phyloP scores from a whole-genome alignment of 495 filamentous ascomycete species.

The Penicillium maclennaniae region DNA sequence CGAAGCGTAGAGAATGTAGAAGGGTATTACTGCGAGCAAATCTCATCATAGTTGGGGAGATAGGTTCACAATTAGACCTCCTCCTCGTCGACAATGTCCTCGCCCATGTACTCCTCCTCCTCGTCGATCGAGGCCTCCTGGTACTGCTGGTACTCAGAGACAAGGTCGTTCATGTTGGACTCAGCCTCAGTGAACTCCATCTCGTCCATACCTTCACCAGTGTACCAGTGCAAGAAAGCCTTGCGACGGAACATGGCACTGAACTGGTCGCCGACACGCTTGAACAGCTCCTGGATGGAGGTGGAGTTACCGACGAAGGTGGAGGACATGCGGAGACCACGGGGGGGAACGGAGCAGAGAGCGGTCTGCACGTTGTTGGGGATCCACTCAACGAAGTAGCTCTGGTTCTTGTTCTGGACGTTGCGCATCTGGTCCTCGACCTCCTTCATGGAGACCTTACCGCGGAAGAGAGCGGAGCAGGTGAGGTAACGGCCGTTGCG shows the following conservation, averaged over 20 bases:
- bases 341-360: conserved; percentile 97
- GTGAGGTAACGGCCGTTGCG: conserved; percentile 99
- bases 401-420: conserved; percentile 99
- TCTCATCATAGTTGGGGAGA: conserved; percentile 24
- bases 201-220: conserved; percentile 99
- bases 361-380: conserved; percentile 99
- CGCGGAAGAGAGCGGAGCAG: conserved; percentile 99
- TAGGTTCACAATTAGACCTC: conserved; percentile 36
- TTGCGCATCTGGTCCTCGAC: conserved; percentile 99
- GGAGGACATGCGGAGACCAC: conserved; percentile 97
- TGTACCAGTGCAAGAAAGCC: conserved; percentile 99
- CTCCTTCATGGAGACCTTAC: conserved; percentile 99
- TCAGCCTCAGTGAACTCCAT: conserved; percentile 99
- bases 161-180: conserved; percentile 99
- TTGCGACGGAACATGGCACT: conserved; percentile 99
- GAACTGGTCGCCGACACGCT: conserved; percentile 99
- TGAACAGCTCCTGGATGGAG: conserved; percentile 99
- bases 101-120: conserved; percentile 61
- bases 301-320: conserved; percentile 99
- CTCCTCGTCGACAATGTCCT: conserved; percentile 42
- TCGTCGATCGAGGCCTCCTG: conserved; percentile 90
- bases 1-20: conserved; percentile 34
- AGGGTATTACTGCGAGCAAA: conserved; percentile 45
- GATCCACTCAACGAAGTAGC: conserved; percentile 99
- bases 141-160: conserved; percentile 99